These are phyloP conservation scores for Colletotrichum sp. DNA, from an alignment of 2,329 filamentous ascomycete species.

Conservation along the genomic window DNA sequence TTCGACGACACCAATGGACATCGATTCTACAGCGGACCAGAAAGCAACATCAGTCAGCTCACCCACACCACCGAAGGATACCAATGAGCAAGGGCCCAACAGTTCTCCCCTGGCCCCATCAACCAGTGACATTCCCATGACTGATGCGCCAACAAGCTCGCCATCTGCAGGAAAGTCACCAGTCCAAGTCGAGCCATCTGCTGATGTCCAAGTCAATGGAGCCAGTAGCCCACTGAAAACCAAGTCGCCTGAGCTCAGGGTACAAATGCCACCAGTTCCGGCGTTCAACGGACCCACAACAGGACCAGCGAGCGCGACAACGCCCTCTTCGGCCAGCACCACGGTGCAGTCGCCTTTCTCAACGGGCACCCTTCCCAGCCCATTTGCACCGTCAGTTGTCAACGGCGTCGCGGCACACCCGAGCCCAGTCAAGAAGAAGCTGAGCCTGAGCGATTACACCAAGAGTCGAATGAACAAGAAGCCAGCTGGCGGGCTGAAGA, in stretches of 20 bases:
- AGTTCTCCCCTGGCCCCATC: neutral
- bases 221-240: conserved; percentile 12
- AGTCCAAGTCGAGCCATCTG: neutral
- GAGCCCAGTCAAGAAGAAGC: conserved; percentile 70
- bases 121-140: conserved; percentile 28
- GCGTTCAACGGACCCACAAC: conserved; percentile 47
- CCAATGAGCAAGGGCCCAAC: conserved; percentile 11
- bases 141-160: conserved; percentile 35
- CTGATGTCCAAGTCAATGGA: conserved; percentile 14
- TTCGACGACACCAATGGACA: conserved; percentile 41
- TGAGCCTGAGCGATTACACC: conserved; percentile 70
- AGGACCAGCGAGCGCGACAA: conserved; percentile 39
- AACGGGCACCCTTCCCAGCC: conserved; percentile 40
- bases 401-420: conserved; percentile 53
- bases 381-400: conserved; percentile 45
- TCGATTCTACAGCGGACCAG: conserved; percentile 41
- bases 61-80: conserved; percentile 15
- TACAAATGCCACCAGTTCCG: conserved; percentile 63
- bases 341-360: conserved; percentile 57
- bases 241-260: conserved; percentile 47
- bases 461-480: conserved; percentile 62
- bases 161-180: conserved; percentile 23
- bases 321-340: conserved; percentile 52
- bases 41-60: conserved; percentile 22
- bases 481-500: conserved; percentile 2